phyloP scores from a whole-genome alignment of 176 grass and related monocot species.

The Areca catechu region DNA sequence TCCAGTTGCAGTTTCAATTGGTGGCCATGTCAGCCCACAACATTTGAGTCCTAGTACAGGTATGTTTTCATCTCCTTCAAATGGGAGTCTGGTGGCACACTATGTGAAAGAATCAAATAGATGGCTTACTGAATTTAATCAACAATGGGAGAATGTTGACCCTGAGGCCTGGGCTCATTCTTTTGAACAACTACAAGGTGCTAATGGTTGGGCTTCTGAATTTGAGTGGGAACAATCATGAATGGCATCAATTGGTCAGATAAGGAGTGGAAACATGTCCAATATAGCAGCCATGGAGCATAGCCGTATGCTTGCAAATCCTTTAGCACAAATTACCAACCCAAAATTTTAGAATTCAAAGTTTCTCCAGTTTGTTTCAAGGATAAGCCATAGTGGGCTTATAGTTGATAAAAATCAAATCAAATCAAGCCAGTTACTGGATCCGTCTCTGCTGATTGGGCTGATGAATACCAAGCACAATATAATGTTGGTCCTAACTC shows the following conservation, averaged over 20 bases:
- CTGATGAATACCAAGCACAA: slow-evolving; percentile 85
- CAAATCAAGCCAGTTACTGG: slow-evolving; percentile 83
- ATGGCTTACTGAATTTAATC: slow-evolving; percentile 76
- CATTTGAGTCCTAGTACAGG: slow-evolving; percentile 34
- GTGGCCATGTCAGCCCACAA: slow-evolving; percentile 57
- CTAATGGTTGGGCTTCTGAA: slow-evolving; percentile 94
- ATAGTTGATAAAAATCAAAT: slow-evolving; percentile 97
- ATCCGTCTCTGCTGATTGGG: slow-evolving; percentile 66
- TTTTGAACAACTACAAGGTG: slow-evolving; percentile 83
- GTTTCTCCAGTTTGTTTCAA: slow-evolving; percentile 98
- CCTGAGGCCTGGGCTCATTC: slow-evolving; percentile 79
- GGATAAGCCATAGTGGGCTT: slow-evolving; percentile 90
- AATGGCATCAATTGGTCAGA: slow-evolving; percentile 22
- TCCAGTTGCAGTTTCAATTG: slow-evolving; percentile 52
- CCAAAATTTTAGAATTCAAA: slow-evolving; percentile 99
- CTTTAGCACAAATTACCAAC: slow-evolving; percentile 69
- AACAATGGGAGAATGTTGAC: slow-evolving; percentile 52
- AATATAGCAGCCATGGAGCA: slow-evolving; percentile 83
- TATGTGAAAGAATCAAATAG: slow-evolving; percentile 92
- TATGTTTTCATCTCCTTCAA: slow-evolving; percentile 20
- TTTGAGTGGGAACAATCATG: slow-evolving; percentile 27
- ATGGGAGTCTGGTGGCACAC: slow-evolving; percentile 62
- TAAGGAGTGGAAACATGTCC: slow-evolving; percentile 41
- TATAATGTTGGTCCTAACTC: slow-evolving; percentile 64
- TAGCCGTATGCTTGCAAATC: slow-evolving; percentile 85